These are phyloP conservation scores for Mycena maculata DNA, from an alignment of 768 basidiomycete genomes.

Conservation along the genomic window DNA sequence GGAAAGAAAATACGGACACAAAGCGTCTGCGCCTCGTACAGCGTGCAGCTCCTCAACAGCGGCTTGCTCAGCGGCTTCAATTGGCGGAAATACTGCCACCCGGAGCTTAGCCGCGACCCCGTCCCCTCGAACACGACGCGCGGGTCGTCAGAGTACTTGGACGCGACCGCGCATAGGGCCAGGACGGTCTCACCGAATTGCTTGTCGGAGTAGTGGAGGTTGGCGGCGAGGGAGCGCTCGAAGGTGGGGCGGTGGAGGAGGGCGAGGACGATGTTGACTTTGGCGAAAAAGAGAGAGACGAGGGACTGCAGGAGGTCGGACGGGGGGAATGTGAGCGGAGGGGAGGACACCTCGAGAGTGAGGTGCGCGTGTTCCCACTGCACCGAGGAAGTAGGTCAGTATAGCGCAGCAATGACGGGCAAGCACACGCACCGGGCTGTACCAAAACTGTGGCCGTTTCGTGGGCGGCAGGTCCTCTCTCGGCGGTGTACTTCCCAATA, in stretches of 20 bases:
- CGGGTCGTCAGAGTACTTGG: conserved; percentile 56
- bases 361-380: conserved; percentile 33
- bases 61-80: conserved; percentile 62
- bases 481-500: conserved; percentile 49
- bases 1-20: conserved; percentile 52
- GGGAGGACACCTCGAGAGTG: conserved; percentile 5
- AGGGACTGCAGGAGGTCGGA: conserved; percentile 54
- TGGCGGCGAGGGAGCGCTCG: conserved; percentile 50
- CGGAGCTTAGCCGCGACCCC: conserved; percentile 49
- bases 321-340: conserved; percentile 48
- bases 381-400: conserved; percentile 32
- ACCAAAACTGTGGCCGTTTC: conserved; percentile 37
- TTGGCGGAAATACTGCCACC: conserved; percentile 60
- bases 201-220: conserved; percentile 51
- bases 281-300: conserved; percentile 63
- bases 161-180: conserved; percentile 63
- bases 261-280: conserved; percentile 53
- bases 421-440: conserved; percentile 33
- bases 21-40: conserved; percentile 70
- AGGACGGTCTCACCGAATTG: conserved; percentile 60
- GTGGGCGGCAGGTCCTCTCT: conserved; percentile 55
- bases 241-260: conserved; percentile 67
- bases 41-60: conserved; percentile 58
- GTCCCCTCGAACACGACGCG: conserved; percentile 43
- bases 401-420: conserved; percentile 33